A percentile compares a stretch with the other conserved stretches of the same genome.
Evolutionary conservation across 2,329 filamentous ascomycete genomes (phyloP).

Genomic region (Rutstroemia sydowiana): DNA sequence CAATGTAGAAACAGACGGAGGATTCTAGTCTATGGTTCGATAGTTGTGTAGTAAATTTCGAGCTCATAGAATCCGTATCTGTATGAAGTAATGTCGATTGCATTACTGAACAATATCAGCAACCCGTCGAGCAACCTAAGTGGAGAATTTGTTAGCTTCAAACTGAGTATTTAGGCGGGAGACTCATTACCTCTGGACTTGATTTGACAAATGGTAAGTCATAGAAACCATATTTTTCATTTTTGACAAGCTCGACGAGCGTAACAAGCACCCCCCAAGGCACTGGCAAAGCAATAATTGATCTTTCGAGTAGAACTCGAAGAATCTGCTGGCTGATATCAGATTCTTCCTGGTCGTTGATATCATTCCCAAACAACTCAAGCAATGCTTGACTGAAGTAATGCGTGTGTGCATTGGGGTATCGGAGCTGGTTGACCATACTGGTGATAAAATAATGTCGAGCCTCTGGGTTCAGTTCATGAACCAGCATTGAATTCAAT

Average conservation of each 20-base stretch:
- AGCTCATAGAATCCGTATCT: conserved; percentile 1
- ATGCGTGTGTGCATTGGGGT: conserved; percentile 80
- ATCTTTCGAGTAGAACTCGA: conserved; percentile 77
- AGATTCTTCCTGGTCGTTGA: conserved; percentile 64
- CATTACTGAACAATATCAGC: conserved; percentile 22
- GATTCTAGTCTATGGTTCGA: background rate
- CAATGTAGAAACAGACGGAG: conserved; percentile 20
- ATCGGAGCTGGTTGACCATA: conserved; percentile 87
- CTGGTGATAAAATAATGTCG: conserved; percentile 79
- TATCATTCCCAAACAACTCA: conserved; percentile 74
- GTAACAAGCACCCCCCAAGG: conserved; percentile 92
- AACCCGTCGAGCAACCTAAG: conserved; percentile 28
- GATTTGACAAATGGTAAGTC: conserved; percentile 87
- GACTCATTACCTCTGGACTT: conserved; percentile 65
- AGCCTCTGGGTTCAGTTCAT: conserved; percentile 66
- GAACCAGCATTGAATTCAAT: conserved; percentile 68
- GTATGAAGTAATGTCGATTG: background rate
- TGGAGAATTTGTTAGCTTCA: background rate
- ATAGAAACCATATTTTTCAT: conserved; percentile 86
- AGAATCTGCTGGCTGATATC: conserved; percentile 88
- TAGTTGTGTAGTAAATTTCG: background rate
- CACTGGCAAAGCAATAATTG: conserved; percentile 84
- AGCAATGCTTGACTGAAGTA: conserved; percentile 86
- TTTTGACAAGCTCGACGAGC: conserved; percentile 83
- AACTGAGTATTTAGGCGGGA: background rate